phyloP scores from a whole-genome alignment of 192 early-diverging fungal genomes.

The Entrophospora sp. region DNA sequence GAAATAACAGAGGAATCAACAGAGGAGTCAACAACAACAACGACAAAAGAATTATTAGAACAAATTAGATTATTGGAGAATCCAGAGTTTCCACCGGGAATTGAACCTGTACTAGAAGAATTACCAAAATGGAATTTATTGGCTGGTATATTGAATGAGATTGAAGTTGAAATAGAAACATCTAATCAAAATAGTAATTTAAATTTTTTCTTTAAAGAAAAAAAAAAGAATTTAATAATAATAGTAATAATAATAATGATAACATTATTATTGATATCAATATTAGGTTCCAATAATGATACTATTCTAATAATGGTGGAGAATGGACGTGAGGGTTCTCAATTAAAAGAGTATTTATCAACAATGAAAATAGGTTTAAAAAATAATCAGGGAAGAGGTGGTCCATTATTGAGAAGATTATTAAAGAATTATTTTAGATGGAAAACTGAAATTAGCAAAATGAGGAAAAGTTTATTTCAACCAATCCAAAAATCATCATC shows the following conservation, averaged over 20 bases:
- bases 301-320: constrained; percentile 66
- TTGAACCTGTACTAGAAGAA: constrained; percentile 73
- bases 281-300: constrained; percentile 10
- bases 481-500: neutral
- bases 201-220: neutral
- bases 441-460: constrained; percentile 50
- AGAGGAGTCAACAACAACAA: too few species aligned
- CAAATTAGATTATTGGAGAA: too few species aligned
- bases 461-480: constrained; percentile 30
- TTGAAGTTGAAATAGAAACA: constrained; percentile 52
- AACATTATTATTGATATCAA: too few species aligned
- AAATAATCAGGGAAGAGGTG: constrained; percentile 13
- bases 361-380: constrained; percentile 14
- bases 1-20: too few species aligned
- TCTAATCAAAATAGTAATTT: neutral
- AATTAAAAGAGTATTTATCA: constrained; percentile 52
- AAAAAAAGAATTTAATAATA: too few species aligned
- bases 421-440: constrained; percentile 67
- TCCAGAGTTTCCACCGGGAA: constrained; percentile 52
- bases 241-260: too few species aligned
- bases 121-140: constrained; percentile 88
- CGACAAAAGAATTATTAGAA: too few species aligned
- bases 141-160: constrained; percentile 64
- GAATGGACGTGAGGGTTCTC: constrained; percentile 51
- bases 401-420: constrained; percentile 35